Evolutionary conservation across 345 rosid species (phyloP).

Genomic region (Ricinus communis): DNA sequence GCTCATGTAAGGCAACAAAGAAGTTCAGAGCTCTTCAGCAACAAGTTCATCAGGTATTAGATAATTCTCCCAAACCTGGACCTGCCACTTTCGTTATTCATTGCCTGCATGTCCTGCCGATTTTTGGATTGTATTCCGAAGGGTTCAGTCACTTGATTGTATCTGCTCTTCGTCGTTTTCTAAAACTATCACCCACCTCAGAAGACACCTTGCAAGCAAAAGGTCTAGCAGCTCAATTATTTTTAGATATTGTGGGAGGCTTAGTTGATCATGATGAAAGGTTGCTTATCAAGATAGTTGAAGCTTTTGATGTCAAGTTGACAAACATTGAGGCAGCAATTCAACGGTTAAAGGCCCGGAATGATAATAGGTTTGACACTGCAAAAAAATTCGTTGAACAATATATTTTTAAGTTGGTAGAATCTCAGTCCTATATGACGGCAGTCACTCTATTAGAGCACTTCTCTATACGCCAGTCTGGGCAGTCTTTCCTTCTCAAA

Average conservation of each 20-base stretch:
- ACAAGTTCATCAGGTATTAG: slow-evolving; percentile 52
- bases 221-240: slow-evolving; percentile 57
- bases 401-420: slow-evolving; percentile 53
- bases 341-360: slow-evolving; percentile 29
- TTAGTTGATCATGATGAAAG: slow-evolving; percentile 56
- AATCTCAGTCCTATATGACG: slow-evolving; percentile 61
- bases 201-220: slow-evolving; percentile 51
- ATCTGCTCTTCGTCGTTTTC: slow-evolving; percentile 70
- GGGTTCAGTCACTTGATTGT: slow-evolving; percentile 90
- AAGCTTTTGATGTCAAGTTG: slow-evolving; percentile 57
- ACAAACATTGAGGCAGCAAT: slow-evolving; percentile 54
- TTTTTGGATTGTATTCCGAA: slow-evolving; percentile 62
- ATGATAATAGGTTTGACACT: slow-evolving; percentile 27
- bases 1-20: slow-evolving; percentile 63
- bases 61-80: slow-evolving; percentile 73
- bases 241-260: slow-evolving; percentile 54
- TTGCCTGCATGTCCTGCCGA: slow-evolving; percentile 71
- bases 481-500: slow-evolving; percentile 65
- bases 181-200: slow-evolving; percentile 35
- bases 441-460: slow-evolving; percentile 79
- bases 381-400: slow-evolving; percentile 54
- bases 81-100: slow-evolving; percentile 60
- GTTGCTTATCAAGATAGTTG: slow-evolving; percentile 55
- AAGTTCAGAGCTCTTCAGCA: slow-evolving; percentile 81
- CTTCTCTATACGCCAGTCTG: slow-evolving; percentile 71